These are phyloP conservation scores for Cercospora sp. DNA, from an alignment of 2,329 filamentous ascomycete genomes.

Conservation along the genomic window DNA sequence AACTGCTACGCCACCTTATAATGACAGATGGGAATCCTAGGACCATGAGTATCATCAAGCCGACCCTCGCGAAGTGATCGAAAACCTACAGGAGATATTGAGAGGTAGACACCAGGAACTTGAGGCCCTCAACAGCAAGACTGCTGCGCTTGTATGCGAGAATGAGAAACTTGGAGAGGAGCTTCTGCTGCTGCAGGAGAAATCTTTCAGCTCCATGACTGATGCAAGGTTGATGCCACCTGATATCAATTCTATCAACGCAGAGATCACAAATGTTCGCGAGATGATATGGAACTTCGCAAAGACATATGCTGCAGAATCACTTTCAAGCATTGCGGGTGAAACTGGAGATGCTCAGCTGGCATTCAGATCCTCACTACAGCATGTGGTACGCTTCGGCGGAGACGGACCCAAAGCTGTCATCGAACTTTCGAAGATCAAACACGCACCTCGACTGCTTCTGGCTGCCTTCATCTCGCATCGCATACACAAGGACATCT, in stretches of 20 bases:
- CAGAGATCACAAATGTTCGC: constrained; percentile 11
- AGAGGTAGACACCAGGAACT: neutral
- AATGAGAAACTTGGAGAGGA: constrained; percentile 13
- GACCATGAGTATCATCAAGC: neutral
- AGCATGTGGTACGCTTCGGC: neutral
- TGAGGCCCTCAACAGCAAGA: neutral
- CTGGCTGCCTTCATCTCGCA: neutral
- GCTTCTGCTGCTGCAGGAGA: constrained; percentile 12
- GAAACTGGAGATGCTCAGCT: neutral
- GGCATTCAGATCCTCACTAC: neutral
- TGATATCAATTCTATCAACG: constrained; percentile 11
- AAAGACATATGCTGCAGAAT: constrained; percentile 11
- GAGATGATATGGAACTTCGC: constrained; percentile 10
- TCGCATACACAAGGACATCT: neutral
- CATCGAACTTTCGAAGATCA: neutral
- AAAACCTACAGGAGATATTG: neutral
- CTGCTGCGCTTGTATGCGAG: neutral
- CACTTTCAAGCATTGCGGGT: neutral
- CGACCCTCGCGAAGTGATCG: neutral
- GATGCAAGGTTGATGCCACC: constrained; percentile 14
- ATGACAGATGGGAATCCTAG: neutral
- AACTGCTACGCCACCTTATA: neutral
- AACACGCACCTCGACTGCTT: neutral
- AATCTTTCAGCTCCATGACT: constrained; percentile 10
- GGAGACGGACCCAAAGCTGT: neutral